phyloP scores from a whole-genome alignment of 495 filamentous ascomycete species.

The Penicillium ochrochloron region DNA sequence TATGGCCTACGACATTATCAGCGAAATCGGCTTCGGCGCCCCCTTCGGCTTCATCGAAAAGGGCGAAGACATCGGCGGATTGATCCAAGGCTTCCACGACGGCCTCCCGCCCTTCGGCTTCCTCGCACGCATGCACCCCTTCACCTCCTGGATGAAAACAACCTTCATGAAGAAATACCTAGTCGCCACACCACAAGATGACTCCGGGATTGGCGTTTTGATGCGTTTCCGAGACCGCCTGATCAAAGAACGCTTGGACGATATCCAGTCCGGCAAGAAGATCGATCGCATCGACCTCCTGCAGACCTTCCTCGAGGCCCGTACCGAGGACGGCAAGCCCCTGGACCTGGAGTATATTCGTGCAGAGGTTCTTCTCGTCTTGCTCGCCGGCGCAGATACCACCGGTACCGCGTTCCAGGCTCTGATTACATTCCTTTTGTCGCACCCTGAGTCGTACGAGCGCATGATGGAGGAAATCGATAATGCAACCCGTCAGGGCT shows the following conservation, averaged over 20 bases:
- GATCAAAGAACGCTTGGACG: constrained; percentile 42
- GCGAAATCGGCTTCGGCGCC: constrained; percentile 64
- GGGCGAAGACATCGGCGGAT: constrained; percentile 59
- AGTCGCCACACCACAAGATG: constrained; percentile 58
- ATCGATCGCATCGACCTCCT: constrained; percentile 34
- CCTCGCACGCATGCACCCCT: constrained; percentile 55
- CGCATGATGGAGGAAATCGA: constrained; percentile 64
- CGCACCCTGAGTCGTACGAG: constrained; percentile 49
- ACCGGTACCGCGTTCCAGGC: constrained; percentile 60
- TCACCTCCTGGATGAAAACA: constrained; percentile 56
- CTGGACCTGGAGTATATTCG: constrained; percentile 56
- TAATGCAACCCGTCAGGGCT: constrained; percentile 44
- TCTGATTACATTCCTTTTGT: constrained; percentile 57
- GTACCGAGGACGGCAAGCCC: constrained; percentile 50
- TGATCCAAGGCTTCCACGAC: constrained; percentile 58
- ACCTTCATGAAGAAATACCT: constrained; percentile 59
- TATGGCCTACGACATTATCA: constrained; percentile 68
- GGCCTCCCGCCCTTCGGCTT: constrained; percentile 54
- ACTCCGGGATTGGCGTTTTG: constrained; percentile 46
- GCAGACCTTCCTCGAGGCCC: constrained; percentile 48
- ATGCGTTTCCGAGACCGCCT: constrained; percentile 58
- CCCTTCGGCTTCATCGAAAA: constrained; percentile 64
- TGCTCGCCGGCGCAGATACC: constrained; percentile 70
- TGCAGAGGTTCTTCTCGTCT: constrained; percentile 58
- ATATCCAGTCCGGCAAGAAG: constrained; percentile 35